Conservation (phyloP, 345 rosid species). For the Geranium rotundifolium region DNA sequence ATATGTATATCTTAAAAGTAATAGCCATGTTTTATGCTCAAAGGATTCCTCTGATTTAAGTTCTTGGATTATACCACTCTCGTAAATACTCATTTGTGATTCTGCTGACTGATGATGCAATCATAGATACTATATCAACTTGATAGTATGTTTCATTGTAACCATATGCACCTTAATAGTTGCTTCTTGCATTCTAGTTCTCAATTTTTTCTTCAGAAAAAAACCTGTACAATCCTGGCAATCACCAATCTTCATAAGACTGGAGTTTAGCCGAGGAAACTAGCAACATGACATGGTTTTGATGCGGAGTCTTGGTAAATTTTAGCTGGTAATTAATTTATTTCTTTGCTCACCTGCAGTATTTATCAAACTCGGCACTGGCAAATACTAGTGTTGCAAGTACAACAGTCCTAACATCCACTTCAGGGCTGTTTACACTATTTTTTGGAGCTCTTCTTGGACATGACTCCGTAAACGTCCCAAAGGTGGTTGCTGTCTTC, state of each 20-base stretch:
- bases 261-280: not conserved
- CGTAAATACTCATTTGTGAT: too few species aligned
- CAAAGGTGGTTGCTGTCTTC: slow-evolving; percentile 49
- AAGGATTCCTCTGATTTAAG: too few species aligned
- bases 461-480: slow-evolving; percentile 35
- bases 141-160: too few species aligned
- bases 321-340: not conserved
- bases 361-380: slow-evolving; percentile 43
- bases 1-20: too few species aligned
- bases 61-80: too few species aligned
- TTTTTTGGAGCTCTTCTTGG: slow-evolving; percentile 52
- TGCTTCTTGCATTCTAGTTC: not conserved
- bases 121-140: too few species aligned
- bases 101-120: too few species aligned
- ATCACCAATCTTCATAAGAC: not conserved
- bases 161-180: not conserved
- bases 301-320: not conserved
- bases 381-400: slow-evolving; percentile 65
- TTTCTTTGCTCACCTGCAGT: slow-evolving; percentile 26
- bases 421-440: slow-evolving; percentile 60
- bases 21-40: too few species aligned
- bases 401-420: slow-evolving; percentile 54
- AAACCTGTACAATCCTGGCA: not conserved
- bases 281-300: not conserved
- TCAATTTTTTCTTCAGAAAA: not conserved